Conservation (phyloP, 2,329 filamentous ascomycete species). For the Xylariaceae sp. region DNA sequence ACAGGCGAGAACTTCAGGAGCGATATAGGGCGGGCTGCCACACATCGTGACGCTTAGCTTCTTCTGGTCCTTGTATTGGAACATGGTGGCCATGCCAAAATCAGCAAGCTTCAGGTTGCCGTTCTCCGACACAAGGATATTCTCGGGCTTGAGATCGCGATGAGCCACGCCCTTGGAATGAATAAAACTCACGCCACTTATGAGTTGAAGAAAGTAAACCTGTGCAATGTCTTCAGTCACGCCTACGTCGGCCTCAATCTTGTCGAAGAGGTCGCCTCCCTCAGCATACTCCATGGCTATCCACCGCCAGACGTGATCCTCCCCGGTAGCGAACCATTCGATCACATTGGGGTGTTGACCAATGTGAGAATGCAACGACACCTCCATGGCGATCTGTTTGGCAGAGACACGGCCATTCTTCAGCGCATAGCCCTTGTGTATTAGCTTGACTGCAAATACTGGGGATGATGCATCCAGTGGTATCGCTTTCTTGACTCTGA, state of each 20-base stretch:
- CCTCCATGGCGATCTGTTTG: slow-evolving; percentile 89
- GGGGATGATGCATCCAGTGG: slow-evolving; percentile 66
- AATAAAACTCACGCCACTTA: slow-evolving; percentile 89
- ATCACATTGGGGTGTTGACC: slow-evolving; percentile 92
- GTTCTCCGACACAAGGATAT: slow-evolving; percentile 79
- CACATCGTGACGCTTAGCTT: slow-evolving; percentile 87
- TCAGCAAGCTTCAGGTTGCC: slow-evolving; percentile 93
- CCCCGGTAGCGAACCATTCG: slow-evolving; percentile 81
- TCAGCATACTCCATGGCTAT: slow-evolving; percentile 97
- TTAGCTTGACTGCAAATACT: slow-evolving; percentile 96
- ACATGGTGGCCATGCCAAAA: slow-evolving; percentile 92
- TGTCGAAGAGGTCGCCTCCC: slow-evolving; percentile 96
- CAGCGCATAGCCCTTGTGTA: slow-evolving; percentile 93
- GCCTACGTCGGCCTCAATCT: slow-evolving; percentile 95
- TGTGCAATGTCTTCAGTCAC: slow-evolving; percentile 94
- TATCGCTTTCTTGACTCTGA: slow-evolving; percentile 86
- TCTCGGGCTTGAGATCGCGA: slow-evolving; percentile 89
- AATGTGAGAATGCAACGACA: slow-evolving; percentile 82
- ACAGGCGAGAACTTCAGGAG: slow-evolving; percentile 76
- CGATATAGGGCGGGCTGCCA: slow-evolving; percentile 94
- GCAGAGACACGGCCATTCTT: slow-evolving; percentile 82
- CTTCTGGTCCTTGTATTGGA: slow-evolving; percentile 77
- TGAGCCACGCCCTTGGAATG: slow-evolving; percentile 94
- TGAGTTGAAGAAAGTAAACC: slow-evolving; percentile 89
- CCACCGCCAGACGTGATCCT: slow-evolving; percentile 87